Base-by-base conservation (phyloP, 2,329 filamentous ascomycete species). In the Aspergillus sp. region DNA sequence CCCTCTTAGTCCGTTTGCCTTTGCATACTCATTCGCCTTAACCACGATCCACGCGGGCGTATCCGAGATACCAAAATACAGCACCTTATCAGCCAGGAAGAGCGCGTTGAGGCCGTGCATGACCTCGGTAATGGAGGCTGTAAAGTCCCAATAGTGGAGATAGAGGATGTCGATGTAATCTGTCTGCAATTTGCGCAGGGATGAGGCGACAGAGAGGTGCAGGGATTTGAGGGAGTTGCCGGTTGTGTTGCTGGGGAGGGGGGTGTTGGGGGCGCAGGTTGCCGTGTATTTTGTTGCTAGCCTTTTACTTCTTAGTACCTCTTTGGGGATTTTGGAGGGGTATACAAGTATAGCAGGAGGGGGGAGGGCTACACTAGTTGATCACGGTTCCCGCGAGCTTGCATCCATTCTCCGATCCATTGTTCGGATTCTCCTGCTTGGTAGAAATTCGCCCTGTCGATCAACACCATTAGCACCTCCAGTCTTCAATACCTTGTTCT, bases 51-150 rank as follows among this genome's bases (percentile, higher is more conserved):
- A 88, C 4, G 85, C 84, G 0, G 85, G 85, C 0, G 81, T 82
- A 57, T 88, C 83, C 22, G 76, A 81, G 59, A 86, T 74, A 2
- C 85, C 85, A 0, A 88, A 72, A 54, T 87, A 86, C 10, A 83
- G 67, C 1, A 86, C 82, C 57, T 86, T 86, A 10, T 83, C 82
- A 7, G 71, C 60, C 0, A 61, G 51, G 0, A 86, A 80, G 5
- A 85, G 70, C 15, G 74, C 65, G 59, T 87, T 83, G n/a, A 87
- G 71, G 1, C 74, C 74, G 46, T 86, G 81, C 84, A 88, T 88
- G 41, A 88, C 45, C 59, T 88, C 83, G 0, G 78, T 73, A 43
- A 86, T 80, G 0, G 75, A 77, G 20, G 80, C 81, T n/a, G 75
- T 80, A 58, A 75, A 84, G 60, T 87, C 84, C 82, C 83, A 87